Evolutionary conservation across 345 rosid species (phyloP), one percentile per base, ranked within the genome.

Genomic region (Ricinus communis): DNA sequence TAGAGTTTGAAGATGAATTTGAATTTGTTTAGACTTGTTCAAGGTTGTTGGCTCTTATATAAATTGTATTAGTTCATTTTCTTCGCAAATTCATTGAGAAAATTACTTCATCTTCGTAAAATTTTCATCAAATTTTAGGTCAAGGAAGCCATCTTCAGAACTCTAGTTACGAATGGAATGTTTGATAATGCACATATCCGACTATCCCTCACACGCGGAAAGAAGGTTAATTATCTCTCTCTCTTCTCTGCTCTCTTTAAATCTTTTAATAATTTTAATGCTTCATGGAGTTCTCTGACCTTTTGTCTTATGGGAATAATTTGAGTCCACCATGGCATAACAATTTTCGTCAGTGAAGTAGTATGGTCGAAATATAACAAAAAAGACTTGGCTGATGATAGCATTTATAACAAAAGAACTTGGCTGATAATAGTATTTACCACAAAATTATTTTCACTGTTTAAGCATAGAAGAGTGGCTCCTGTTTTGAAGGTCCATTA

Each of bases 141-240:
- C 51, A 93, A 88, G 80, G 90, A 86, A 78, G 98, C 96, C 15
- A 85, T 93, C 75, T 91, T 93, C 82, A 81, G 65, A 81, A 93
- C 91, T 66, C 92, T 91, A 56, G 85, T 83, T 65, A 85, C 82
- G 60, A 93, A 93, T 74, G 96, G 91, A 38, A 93, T 93, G 98
- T 87, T 91, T 74, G 87, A 91, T 79, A 89, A 89, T 46, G 81
- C 96, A 58, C 98, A 91, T 77, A 86, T 93, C 77, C 88, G 93
- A 65, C 74, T 93, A 45, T 88, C 98, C 51, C 87, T 93, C 62
- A 91, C 96, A 10, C 90, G 97, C 14, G 98, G 97, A 66, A 93
- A 87, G 71, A 93, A 93, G 93, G 93, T 90, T 68, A 38, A 19
- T 13, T 33, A 64, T 66, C 55, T 41, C 43, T 28, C 52, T 54